phyloP scores from a whole-genome alignment of 2,329 filamentous ascomycete species.

The Phoma sp. region DNA sequence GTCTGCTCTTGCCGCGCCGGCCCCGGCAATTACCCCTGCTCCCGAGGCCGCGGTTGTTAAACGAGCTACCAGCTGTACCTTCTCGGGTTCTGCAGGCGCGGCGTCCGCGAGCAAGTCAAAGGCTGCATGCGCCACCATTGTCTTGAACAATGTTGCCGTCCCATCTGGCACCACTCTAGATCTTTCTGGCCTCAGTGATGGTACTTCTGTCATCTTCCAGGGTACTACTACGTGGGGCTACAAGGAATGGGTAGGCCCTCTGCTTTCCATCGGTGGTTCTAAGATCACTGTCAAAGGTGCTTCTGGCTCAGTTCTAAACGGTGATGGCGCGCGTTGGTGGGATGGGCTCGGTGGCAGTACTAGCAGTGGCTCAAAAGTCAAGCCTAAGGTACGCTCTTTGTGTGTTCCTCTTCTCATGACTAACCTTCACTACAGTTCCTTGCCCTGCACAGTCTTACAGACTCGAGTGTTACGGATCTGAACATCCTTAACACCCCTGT shows the following conservation, averaged over 20 bases:
- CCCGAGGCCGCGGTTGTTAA: conserved; percentile 24
- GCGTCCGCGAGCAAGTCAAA: conserved; percentile 57
- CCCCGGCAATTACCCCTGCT: conserved; percentile 32
- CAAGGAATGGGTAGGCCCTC: conserved; percentile 69
- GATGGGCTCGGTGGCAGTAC: conserved; percentile 56
- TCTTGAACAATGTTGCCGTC: conserved; percentile 62
- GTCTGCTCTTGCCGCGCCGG: conserved; percentile 31
- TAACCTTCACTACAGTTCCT: conserved; percentile 55
- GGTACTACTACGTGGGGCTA: conserved; percentile 72
- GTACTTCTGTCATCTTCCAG: conserved; percentile 66
- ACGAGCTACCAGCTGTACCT: conserved; percentile 57
- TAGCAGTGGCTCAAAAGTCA: conserved; percentile 53
- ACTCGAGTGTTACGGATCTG: conserved; percentile 58
- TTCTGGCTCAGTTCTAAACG: conserved; percentile 62
- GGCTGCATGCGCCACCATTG: conserved; percentile 61
- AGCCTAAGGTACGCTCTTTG: conserved; percentile 32
- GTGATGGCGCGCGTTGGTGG: conserved; percentile 63
- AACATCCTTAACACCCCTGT: conserved; percentile 63
- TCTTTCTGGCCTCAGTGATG: conserved; percentile 59
- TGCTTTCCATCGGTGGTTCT: conserved; percentile 65
- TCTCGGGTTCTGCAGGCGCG: conserved; percentile 55
- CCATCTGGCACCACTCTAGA: conserved; percentile 66
- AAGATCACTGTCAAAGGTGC: conserved; percentile 67
- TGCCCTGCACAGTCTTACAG: conserved; percentile 59
- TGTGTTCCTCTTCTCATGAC: background rate